A percentile compares a stretch with the other conserved stretches of the same genome.
Conservation (phyloP, 2,329 filamentous ascomycete species). For the Aspergillus intermedius region DNA sequence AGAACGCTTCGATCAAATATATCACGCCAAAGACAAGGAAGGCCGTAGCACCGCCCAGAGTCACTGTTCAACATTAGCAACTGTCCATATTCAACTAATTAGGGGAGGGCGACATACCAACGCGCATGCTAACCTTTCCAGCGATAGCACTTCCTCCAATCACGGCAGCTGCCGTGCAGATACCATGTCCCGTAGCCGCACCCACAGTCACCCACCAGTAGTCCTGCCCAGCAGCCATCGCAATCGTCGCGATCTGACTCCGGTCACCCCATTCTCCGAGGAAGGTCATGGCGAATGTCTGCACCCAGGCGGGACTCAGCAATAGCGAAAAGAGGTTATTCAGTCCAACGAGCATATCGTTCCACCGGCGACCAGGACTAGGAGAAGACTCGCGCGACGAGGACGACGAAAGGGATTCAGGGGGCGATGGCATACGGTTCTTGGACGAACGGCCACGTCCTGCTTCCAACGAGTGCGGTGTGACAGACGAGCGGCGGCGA, state of each 20-base stretch:
- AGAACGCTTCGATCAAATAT: constrained; percentile 76
- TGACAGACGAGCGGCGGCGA: constrained; percentile 60
- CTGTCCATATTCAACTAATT: neutral
- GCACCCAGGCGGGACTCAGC: constrained; percentile 93
- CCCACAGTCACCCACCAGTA: constrained; percentile 98
- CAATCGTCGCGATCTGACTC: constrained; percentile 96
- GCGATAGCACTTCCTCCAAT: constrained; percentile 88
- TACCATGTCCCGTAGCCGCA: constrained; percentile 74
- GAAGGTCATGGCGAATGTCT: constrained; percentile 99
- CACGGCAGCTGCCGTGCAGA: constrained; percentile 87
- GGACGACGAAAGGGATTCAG: constrained; percentile 72
- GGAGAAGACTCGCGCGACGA: constrained; percentile 57
- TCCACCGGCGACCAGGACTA: constrained; percentile 40
- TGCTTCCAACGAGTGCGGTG: constrained; percentile 73
- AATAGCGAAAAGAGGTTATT: constrained; percentile 82
- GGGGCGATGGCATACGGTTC: constrained; percentile 70
- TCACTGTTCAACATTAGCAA: constrained; percentile 55
- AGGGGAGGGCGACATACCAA: constrained; percentile 62
- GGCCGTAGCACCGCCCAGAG: constrained; percentile 79
- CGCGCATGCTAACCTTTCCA: constrained; percentile 86
- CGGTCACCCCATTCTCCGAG: constrained; percentile 96
- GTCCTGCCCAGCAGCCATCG: constrained; percentile 96
- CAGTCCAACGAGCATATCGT: constrained; percentile 54
- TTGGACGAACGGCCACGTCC: constrained; percentile 65
- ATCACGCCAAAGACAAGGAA: constrained; percentile 90